Conservation (phyloP, 768 basidiomycete species). For the Gloeostereum incarnatum region DNA sequence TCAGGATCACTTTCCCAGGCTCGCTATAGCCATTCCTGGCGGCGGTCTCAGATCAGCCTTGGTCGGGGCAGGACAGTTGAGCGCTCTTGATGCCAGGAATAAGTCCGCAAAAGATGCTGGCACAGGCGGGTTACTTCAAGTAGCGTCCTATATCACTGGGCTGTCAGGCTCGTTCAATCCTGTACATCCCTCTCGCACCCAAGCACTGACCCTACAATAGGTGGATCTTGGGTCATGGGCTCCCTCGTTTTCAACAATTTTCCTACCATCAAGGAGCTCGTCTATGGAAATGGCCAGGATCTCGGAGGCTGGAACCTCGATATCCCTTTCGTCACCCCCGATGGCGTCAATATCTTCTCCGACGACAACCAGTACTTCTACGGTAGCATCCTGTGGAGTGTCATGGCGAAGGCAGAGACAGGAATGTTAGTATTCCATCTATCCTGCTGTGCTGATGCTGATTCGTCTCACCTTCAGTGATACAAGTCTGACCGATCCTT, state of each 20-base stretch:
- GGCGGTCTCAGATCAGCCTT: slow-evolving; percentile 63
- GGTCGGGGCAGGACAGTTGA: slow-evolving; percentile 51
- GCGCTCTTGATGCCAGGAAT: slow-evolving; percentile 55
- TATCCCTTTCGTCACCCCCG: slow-evolving; percentile 44
- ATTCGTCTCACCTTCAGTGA: slow-evolving; percentile 26
- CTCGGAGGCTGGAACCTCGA: slow-evolving; percentile 50
- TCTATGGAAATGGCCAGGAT: slow-evolving; percentile 42
- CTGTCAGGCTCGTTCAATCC: slow-evolving; percentile 38
- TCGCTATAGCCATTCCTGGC: slow-evolving; percentile 63
- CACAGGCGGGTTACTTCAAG: slow-evolving; percentile 62
- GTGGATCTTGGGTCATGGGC: slow-evolving; percentile 61
- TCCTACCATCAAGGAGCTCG: slow-evolving; percentile 45
- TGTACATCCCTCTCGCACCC: not conserved
- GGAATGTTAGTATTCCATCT: slow-evolving; percentile 35
- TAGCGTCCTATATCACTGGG: slow-evolving; percentile 59
- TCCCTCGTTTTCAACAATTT: slow-evolving; percentile 61
- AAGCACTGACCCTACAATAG: slow-evolving; percentile 16
- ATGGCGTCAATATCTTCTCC: slow-evolving; percentile 36
- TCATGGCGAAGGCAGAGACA: slow-evolving; percentile 43
- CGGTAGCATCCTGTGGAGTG: slow-evolving; percentile 42
- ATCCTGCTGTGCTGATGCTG: not conserved
- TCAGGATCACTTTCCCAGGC: slow-evolving; percentile 30
- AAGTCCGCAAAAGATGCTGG: slow-evolving; percentile 43
- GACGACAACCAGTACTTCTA: slow-evolving; percentile 40
- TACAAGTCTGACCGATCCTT: slow-evolving; percentile 57